Conservation (phyloP, 305 asterid species). For the Fraxinus latifolia region DNA sequence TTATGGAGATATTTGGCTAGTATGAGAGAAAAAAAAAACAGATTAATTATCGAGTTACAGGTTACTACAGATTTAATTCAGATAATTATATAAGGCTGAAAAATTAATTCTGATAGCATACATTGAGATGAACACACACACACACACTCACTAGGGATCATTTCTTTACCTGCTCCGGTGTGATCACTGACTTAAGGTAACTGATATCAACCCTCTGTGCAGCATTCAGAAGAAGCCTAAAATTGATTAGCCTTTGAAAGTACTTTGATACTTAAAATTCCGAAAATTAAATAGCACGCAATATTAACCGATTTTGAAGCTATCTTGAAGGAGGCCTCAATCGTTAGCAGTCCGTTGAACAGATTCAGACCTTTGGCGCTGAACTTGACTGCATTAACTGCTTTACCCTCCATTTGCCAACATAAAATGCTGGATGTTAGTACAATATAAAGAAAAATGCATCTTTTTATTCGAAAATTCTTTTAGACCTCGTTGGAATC, state of each 20-base stretch:
- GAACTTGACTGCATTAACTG: conserved; percentile 77
- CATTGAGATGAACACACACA: neutral
- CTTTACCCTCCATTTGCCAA: conserved; percentile 81
- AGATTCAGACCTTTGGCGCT: conserved; percentile 72
- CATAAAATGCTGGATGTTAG: conserved; percentile 28
- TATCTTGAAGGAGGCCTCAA: conserved; percentile 68
- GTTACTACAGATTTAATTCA: neutral
- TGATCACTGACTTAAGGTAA: conserved; percentile 57
- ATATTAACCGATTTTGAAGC: conserved; percentile 69
- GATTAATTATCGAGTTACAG: neutral
- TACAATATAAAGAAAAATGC: neutral
- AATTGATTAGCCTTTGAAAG: neutral
- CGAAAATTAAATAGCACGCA: neutral
- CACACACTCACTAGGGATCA: neutral
- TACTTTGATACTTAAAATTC: neutral
- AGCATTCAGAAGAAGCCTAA: conserved; percentile 14
- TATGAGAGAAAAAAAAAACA: neutral
- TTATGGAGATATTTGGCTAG: neutral
- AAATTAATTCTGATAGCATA: neutral
- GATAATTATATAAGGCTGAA: neutral
- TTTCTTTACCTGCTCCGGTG: conserved; percentile 74
- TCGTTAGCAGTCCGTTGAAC: conserved; percentile 65
- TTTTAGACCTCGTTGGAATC: neutral
- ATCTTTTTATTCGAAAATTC: neutral
- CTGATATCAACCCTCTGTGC: conserved; percentile 70